These are phyloP conservation scores for Blastocystis hominis DNA, from an alignment of 352 stramenopile genomes.

Conservation along the genomic window DNA sequence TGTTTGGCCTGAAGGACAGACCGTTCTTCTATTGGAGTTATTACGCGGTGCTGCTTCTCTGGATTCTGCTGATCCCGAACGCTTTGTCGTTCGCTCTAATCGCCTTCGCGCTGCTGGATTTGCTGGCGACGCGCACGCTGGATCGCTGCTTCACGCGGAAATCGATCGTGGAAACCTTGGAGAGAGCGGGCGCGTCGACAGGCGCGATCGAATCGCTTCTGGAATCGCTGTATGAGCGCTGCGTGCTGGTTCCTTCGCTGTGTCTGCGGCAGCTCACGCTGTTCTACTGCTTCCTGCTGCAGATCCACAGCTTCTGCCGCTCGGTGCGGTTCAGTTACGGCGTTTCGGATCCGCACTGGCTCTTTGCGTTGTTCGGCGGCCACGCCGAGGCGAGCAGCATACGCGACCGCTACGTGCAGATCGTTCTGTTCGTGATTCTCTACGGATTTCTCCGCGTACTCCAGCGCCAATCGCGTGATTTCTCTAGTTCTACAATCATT, in stretches of 20 bases:
- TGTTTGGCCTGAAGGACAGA: background rate
- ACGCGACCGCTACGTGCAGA: background rate
- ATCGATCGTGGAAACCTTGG: background rate
- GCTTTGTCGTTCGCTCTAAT: background rate
- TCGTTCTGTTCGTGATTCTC: background rate
- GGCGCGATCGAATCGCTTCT: background rate
- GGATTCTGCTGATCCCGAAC: background rate
- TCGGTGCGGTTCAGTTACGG: background rate
- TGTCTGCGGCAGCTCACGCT: background rate
- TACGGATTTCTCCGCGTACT: background rate
- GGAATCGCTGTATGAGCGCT: background rate
- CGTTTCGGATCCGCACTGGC: background rate
- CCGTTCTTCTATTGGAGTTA: background rate
- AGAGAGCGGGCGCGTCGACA: background rate
- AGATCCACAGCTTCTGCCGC: background rate
- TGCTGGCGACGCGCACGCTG: background rate
- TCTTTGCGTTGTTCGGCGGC: background rate
- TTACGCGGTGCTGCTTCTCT: background rate
- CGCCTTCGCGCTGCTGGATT: background rate
- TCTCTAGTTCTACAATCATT: background rate
- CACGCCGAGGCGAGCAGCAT: background rate
- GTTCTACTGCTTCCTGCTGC: background rate
- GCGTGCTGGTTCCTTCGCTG: background rate
- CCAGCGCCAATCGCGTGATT: background rate
- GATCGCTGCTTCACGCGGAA: background rate